Percentiles rank a stretch among this genome's conserved stretches.
These are phyloP conservation scores for Withania somnifera DNA, from an alignment of 305 asterid species.

Conservation along the genomic window DNA sequence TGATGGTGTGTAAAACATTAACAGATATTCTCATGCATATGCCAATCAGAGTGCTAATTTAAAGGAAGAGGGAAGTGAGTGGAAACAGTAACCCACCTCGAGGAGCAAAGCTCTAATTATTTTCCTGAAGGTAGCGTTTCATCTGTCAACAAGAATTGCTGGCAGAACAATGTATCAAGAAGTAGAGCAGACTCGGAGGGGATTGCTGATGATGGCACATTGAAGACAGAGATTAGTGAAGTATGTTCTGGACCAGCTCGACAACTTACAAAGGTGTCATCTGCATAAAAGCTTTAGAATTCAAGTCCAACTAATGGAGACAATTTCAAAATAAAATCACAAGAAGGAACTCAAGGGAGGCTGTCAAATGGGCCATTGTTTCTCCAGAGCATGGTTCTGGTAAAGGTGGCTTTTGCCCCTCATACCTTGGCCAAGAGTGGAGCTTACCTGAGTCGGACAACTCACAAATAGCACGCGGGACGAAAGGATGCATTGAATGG, in stretches of 20 bases:
- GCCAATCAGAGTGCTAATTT: slow-evolving; percentile 36
- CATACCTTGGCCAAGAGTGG: slow-evolving; percentile 46
- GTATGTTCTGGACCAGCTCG: slow-evolving; percentile 29
- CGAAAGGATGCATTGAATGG: slow-evolving; percentile 94
- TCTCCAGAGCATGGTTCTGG: slow-evolving; percentile 32
- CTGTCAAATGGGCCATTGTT: slow-evolving; percentile 34
- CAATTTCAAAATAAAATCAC: neutral
- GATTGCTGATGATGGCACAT: slow-evolving; percentile 32
- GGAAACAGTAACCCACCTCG: slow-evolving; percentile 93
- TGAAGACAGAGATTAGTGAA: slow-evolving; percentile 47
- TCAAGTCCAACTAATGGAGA: slow-evolving; percentile 26
- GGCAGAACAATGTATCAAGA: slow-evolving; percentile 37
- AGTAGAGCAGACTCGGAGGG: slow-evolving; percentile 41
- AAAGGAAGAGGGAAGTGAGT: slow-evolving; percentile 82
- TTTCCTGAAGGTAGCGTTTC: slow-evolving; percentile 68
- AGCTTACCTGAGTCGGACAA: slow-evolving; percentile 57
- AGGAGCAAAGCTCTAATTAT: slow-evolving; percentile 74
- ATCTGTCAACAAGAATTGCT: slow-evolving; percentile 30
- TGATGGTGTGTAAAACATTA: slow-evolving; percentile 20
- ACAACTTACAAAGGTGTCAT: slow-evolving; percentile 42
- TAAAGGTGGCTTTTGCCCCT: slow-evolving; percentile 38
- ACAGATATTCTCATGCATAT: slow-evolving; percentile 26
- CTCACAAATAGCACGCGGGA: slow-evolving; percentile 39
- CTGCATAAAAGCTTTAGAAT: slow-evolving; percentile 57
- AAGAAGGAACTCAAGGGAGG: slow-evolving; percentile 24